These are phyloP conservation scores for Macrolepiota albuminosa DNA, from an alignment of 768 basidiomycete species.

Conservation along the genomic window DNA sequence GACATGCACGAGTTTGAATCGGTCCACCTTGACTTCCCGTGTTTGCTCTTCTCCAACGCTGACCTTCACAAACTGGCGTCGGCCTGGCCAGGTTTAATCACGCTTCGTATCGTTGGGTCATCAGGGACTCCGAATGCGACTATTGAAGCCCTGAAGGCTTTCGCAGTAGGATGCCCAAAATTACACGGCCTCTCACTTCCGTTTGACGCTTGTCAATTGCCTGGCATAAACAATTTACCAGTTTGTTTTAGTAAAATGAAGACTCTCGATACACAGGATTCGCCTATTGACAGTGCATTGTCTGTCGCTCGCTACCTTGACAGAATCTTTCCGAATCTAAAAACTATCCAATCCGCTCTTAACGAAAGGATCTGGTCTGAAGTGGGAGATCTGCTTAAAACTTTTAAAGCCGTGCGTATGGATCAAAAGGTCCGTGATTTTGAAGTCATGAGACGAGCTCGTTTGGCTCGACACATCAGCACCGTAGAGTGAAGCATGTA, in stretches of 20 bases:
- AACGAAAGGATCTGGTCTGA: background rate
- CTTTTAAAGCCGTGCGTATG: background rate
- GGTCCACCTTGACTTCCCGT: slow-evolving; percentile 3
- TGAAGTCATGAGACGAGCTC: background rate
- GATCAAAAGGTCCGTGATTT: background rate
- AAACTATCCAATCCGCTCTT: background rate
- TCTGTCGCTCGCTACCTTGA: slow-evolving; percentile 5
- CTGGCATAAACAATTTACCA: background rate
- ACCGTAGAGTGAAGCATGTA: background rate
- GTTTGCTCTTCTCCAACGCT: slow-evolving; percentile 2
- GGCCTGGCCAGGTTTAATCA: slow-evolving; percentile 1
- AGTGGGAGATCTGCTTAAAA: background rate
- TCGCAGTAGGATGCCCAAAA: slow-evolving; percentile 1
- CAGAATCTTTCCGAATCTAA: slow-evolving; percentile 3
- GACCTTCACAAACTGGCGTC: slow-evolving; percentile 4
- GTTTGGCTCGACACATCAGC: background rate
- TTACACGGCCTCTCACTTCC: slow-evolving; percentile 6
- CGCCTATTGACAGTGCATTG: background rate
- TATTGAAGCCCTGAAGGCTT: background rate
- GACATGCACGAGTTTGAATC: slow-evolving; percentile 3
- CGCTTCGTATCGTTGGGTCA: background rate
- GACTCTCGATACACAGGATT: slow-evolving; percentile 3
- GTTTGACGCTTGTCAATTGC: slow-evolving; percentile 2
- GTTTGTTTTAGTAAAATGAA: slow-evolving; percentile 3
- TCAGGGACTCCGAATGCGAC: slow-evolving; percentile 4